A percentile compares a stretch with the other conserved stretches of the same genome.
These are phyloP conservation scores for Rhizophlyctis rosea DNA, from an alignment of 192 early-diverging fungal genomes.

Conservation along the genomic window DNA sequence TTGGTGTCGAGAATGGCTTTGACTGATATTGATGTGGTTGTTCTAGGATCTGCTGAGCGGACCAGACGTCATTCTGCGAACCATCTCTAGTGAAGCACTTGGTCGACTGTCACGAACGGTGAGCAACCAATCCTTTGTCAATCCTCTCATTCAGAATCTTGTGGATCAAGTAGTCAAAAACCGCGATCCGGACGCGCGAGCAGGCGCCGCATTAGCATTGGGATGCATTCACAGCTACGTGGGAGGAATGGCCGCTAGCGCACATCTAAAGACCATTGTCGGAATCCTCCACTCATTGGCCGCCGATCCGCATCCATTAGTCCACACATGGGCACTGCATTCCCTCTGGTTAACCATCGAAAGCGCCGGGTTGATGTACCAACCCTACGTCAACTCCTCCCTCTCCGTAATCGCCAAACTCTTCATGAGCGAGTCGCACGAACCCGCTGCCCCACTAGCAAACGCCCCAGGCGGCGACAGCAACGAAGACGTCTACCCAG, in stretches of 20 bases:
- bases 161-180: constrained; percentile 86
- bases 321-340: constrained; percentile 90
- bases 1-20: no score
- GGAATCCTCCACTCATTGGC: constrained; percentile 88
- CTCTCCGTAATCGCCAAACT: constrained; percentile 85
- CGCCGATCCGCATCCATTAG: constrained; percentile 87
- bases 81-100: constrained; percentile 75
- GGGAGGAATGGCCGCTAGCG: constrained; percentile 81
- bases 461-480: constrained; percentile 51
- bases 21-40: constrained; percentile 29
- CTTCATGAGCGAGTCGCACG: constrained; percentile 83
- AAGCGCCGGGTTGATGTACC: constrained; percentile 90
- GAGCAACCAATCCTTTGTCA: constrained; percentile 59
- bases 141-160: constrained; percentile 70
- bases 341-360: constrained; percentile 81
- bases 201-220: constrained; percentile 86
- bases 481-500: constrained; percentile 57
- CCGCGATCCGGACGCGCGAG: constrained; percentile 89
- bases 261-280: constrained; percentile 82
- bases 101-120: constrained; percentile 74
- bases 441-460: constrained; percentile 41
- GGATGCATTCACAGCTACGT: constrained; percentile 85
- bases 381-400: constrained; percentile 82
- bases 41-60: constrained; percentile 64
- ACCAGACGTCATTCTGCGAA: constrained; percentile 67